Conservation (phyloP, 2,329 filamentous ascomycete genomes). For the Scleromitrula shiraiana region DNA sequence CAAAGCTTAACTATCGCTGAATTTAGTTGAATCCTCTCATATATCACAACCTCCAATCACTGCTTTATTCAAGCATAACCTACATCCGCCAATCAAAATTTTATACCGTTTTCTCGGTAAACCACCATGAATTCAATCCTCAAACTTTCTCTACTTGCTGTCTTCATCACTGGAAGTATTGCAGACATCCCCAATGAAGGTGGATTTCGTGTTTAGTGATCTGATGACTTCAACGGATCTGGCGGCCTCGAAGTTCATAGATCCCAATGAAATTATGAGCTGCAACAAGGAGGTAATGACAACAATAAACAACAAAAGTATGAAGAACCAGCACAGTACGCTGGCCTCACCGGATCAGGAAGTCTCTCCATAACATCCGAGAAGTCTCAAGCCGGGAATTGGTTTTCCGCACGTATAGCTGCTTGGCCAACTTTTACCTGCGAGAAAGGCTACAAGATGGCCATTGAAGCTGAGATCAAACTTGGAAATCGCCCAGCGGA, state of each 20-base stretch:
- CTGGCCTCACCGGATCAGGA: neutral
- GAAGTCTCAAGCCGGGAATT: slow-evolving; percentile 25
- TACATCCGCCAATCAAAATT: too few relatives aligned
- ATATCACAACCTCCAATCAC: too few relatives aligned
- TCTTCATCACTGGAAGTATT: neutral
- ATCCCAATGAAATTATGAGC: neutral
- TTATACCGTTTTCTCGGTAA: too few relatives aligned
- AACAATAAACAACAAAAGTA: neutral
- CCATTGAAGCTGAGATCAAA: slow-evolving; percentile 35
- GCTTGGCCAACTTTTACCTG: slow-evolving; percentile 23
- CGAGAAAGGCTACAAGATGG: slow-evolving; percentile 29
- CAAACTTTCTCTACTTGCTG: neutral
- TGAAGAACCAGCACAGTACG: neutral
- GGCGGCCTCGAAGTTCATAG: neutral
- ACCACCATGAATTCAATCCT: neutral
- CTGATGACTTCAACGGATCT: neutral
- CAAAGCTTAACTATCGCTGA: too few relatives aligned
- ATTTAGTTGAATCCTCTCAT: too few relatives aligned
- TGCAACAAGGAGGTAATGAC: neutral
- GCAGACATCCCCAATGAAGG: neutral
- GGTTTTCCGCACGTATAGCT: slow-evolving; percentile 41
- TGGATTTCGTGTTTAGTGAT: neutral
- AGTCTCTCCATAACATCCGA: slow-evolving; percentile 33
- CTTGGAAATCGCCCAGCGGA: slow-evolving; percentile 26
- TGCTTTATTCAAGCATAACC: too few relatives aligned